Evolutionary conservation across 371 early-diverging fungal genomes (phyloP), one percentile per base, ranked within the genome.

Genomic region (Mortierella sp.): DNA sequence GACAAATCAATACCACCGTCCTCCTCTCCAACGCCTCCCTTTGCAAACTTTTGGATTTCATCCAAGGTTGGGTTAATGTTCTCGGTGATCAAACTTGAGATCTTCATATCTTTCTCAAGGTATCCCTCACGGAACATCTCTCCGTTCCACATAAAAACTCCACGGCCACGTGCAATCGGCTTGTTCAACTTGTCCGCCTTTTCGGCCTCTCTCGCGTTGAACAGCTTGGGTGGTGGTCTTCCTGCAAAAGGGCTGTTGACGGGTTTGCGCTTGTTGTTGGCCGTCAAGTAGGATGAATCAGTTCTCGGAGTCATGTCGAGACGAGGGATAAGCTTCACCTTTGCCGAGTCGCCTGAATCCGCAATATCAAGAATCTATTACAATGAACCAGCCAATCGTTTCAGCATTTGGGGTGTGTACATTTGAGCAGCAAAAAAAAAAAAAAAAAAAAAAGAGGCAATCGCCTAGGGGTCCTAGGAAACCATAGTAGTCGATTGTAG

Each of bases 91-190:
- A 99, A 69, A 7, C 90, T 87, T 14, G 88, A 80, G 19, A 94
- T 83, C 80, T 96, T 95, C 75, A 98, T 84, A 52, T 91, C 92
- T 82, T 95, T 96, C 76, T 95, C 94, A 61, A 98, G 80, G 70
- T 94, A 98, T 1, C 99, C 99, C 73, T 96, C 91, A 15, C 89
- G 84, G 82, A 93, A 98, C 53, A 85, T 82, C 57, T 98, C 98
- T 56, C 88, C 88, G 56, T 90, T 90, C 80, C 92, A 95, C 4
- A 90, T 80, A 83, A 90, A 95, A 44, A 87, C 88, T n/a, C 90
- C 90, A 21, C 90, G 83, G 25, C 85, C 84, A 28, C 81, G 77
- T 7, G 86, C 81, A 9, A 81, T 82, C 12, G 85, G 68, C 47
- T 76, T 73, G 73, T 84, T 84, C 48, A 63, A 72, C 30, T 83